Evolutionary conservation across 306 rosid genomes (phyloP).

Genomic region (Sesbania bispinosa): DNA sequence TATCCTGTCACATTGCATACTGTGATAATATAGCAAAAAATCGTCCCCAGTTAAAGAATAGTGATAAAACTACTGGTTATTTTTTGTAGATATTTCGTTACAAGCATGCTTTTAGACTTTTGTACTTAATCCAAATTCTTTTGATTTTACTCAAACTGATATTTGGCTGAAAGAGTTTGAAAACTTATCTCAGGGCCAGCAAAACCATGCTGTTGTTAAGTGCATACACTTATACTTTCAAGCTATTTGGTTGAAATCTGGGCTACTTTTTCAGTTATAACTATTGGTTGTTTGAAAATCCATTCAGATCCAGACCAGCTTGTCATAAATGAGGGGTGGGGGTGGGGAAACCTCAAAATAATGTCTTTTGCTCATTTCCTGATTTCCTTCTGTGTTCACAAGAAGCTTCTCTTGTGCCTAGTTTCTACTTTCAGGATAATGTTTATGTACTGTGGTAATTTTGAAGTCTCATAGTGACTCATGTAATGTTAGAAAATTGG

Average conservation of each 20-base stretch:
- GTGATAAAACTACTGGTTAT: background rate
- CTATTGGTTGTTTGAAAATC: background rate
- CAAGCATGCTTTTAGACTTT: background rate
- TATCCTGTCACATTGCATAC: background rate
- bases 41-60: background rate
- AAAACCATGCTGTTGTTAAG: background rate
- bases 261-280: background rate
- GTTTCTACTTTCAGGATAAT: background rate
- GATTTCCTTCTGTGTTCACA: background rate
- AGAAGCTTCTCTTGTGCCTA: background rate
- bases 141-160: background rate
- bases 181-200: background rate
- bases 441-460: background rate
- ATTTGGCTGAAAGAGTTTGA: background rate
- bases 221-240: background rate
- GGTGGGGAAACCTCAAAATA: background rate
- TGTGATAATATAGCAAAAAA: background rate
- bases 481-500: no score
- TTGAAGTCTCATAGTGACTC: background rate
- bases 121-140: background rate
- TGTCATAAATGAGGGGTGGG: background rate
- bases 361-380: background rate
- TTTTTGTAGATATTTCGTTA: background rate
- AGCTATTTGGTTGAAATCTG: background rate
- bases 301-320: background rate